phyloP scores from a whole-genome alignment of 2,329 filamentous ascomycete species.

The Beauveria brongniartii region DNA sequence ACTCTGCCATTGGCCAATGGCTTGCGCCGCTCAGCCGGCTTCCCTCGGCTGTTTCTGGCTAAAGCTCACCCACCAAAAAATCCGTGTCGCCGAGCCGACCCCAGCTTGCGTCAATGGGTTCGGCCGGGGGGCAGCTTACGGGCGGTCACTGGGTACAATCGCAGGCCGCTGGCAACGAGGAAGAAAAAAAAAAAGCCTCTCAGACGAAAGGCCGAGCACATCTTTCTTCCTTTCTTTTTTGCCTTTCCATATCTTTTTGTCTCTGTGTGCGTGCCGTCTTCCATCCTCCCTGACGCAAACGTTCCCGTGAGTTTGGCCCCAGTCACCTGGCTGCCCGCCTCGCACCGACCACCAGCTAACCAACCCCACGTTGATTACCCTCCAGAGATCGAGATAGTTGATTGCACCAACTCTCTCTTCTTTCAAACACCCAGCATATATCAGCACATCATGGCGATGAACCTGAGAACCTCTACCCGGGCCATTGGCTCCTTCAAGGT shows the following conservation, averaged over 20 bases:
- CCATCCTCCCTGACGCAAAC: background rate
- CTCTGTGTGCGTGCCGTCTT: background rate
- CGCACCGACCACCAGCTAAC: conserved; percentile 8
- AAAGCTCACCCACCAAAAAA: background rate
- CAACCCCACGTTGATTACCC: conserved; percentile 8
- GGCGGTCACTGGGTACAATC: conserved; percentile 1
- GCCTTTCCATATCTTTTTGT: background rate
- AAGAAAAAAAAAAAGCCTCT: conserved; percentile 4
- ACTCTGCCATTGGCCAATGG: conserved; percentile 8
- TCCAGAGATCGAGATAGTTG: conserved; percentile 9
- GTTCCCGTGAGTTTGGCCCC: background rate
- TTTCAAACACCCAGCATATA: background rate
- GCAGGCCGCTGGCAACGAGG: background rate
- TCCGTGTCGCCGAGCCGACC: conserved; percentile 12
- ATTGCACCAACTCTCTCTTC: background rate
- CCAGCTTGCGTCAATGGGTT: background rate
- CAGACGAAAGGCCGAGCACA: background rate
- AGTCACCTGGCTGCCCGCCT: background rate
- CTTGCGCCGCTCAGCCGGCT: conserved; percentile 7
- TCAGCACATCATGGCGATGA: conserved; percentile 50
- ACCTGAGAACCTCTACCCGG: conserved; percentile 51
- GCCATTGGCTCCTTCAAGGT: conserved; percentile 59
- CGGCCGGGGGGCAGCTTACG: background rate
- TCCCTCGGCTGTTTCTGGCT: conserved; percentile 12
- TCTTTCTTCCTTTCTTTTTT: background rate